Base-by-base conservation (phyloP, 441 rosid genomes). In the California macrophylla region DNA sequence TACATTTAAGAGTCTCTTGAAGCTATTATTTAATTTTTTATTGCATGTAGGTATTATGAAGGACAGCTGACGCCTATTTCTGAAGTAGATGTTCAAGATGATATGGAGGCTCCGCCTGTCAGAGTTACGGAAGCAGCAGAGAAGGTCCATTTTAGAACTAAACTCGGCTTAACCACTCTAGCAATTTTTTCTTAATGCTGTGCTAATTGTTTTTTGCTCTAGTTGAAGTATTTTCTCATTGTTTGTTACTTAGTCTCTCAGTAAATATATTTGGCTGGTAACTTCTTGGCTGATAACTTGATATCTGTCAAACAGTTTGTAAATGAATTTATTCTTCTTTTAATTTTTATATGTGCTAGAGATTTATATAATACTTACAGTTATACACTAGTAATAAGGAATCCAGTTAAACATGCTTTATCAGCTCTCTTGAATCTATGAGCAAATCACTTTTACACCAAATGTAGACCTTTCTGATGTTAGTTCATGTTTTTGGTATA, bases 51-150 rank as follows among this genome's bases (percentile, higher is more conserved):
- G 82, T 90, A 95, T 76, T 95, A 83, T 85, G 96, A 87, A 83
- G 97, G 97, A 26, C 93, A 92, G 82, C 74, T 95, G 72, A 84
- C 91, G 75, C 78, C 90, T 50, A 83, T 88, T 74, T 85, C 96
- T 66, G 98, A 90, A 79, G 78, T 80, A 2, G 94, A 90, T 75
- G 81, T 80, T 69, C 96, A 90, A 69, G 79, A 78, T 67, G 83
- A 76, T 75, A 79, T 71, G 75, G 90, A 85, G 67, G 62, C 75
- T 70, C 71, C 83, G 32, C 82, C 70, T 66, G 78, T 83, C 76
- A 82, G 82, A 74, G 80, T 90, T 69, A 79, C 84, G 18, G 90
- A 92, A 70, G 95, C 93, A 77, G 97, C 97, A 74, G 81, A 83
- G 80, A 87, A 92, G 97, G 99, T 93, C 76, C 54, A 12, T 72